Evolutionary conservation across 2,329 filamentous ascomycete genomes (phyloP).

Genomic region (Trichoderma cornu-damae): DNA sequence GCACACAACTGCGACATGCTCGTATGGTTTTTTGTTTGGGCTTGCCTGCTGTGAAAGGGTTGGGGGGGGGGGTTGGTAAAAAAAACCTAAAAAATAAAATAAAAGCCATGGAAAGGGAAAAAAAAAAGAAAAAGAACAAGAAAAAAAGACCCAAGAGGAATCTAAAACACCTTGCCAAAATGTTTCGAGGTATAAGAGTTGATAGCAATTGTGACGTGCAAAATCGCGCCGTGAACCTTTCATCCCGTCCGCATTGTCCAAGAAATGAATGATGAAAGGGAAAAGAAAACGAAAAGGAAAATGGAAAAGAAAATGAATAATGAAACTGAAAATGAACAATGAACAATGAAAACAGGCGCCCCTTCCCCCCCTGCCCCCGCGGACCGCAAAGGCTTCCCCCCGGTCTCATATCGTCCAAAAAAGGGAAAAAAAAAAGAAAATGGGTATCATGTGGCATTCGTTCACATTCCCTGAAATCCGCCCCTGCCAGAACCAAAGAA

Average conservation of each 20-base stretch:
- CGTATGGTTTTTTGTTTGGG: neutral
- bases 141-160: neutral
- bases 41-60: neutral
- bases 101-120: too few relatives aligned
- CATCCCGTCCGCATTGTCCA: constrained; percentile 8
- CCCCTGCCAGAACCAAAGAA: constrained; percentile 43
- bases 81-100: neutral
- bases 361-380: neutral
- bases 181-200: constrained; percentile 10
- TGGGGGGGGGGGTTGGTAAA: neutral
- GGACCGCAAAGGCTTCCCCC: constrained; percentile 10
- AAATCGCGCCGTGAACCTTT: neutral
- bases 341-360: constrained; percentile 6
- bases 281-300: neutral
- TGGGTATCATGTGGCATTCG: constrained; percentile 38
- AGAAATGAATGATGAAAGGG: neutral
- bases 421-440: constrained; percentile 15
- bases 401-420: constrained; percentile 28
- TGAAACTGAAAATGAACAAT: too few relatives aligned
- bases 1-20: constrained; percentile 8
- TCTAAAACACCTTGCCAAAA: constrained; percentile 16
- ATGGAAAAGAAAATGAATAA: neutral
- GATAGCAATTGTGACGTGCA: neutral
- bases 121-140: neutral
- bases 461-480: constrained; percentile 41